These are phyloP conservation scores for Pseudopithomyces maydicus DNA, from an alignment of 2,329 filamentous ascomycete species.

Conservation along the genomic window DNA sequence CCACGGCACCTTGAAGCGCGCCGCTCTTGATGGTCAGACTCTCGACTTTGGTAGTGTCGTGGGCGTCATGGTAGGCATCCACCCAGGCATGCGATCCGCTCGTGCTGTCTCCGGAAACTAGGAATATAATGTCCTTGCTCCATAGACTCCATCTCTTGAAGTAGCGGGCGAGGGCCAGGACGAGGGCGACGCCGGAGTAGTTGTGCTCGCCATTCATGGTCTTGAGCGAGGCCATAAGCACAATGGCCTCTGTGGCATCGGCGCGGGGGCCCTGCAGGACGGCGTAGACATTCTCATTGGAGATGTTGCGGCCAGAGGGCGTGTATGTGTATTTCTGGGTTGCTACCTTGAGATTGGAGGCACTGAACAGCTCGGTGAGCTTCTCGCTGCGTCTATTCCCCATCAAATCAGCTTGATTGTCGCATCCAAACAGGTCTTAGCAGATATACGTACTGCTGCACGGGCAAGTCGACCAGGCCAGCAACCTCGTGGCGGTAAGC, in stretches of 20 bases:
- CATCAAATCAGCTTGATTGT: slow-evolving; percentile 23
- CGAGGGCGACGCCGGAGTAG: slow-evolving; percentile 82
- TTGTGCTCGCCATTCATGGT: slow-evolving; percentile 82
- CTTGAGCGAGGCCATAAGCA: slow-evolving; percentile 86
- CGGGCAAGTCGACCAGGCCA: slow-evolving; percentile 55
- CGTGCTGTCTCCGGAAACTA: slow-evolving; percentile 86
- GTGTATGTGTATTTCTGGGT: slow-evolving; percentile 87
- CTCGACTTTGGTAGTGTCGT: slow-evolving; percentile 71
- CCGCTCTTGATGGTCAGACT: slow-evolving; percentile 88
- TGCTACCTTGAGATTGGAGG: slow-evolving; percentile 83
- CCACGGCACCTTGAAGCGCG: slow-evolving; percentile 87
- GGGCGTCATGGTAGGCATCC: slow-evolving; percentile 93
- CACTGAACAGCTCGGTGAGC: slow-evolving; percentile 75
- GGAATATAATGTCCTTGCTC: slow-evolving; percentile 97
- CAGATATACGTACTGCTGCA: slow-evolving; percentile 40
- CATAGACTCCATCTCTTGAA: slow-evolving; percentile 98
- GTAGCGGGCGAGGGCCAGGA: slow-evolving; percentile 86
- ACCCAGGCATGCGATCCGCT: slow-evolving; percentile 96
- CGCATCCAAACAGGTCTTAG: neutral
- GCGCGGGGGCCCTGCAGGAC: slow-evolving; percentile 91
- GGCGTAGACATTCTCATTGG: slow-evolving; percentile 90
- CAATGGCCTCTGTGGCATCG: slow-evolving; percentile 96
- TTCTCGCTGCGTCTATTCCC: slow-evolving; percentile 64
- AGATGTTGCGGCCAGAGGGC: slow-evolving; percentile 73
- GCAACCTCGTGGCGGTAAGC: slow-evolving; percentile 87